Base-by-base conservation (phyloP, 352 stramenopile genomes). In the Halophytophthora batemanensis region DNA sequence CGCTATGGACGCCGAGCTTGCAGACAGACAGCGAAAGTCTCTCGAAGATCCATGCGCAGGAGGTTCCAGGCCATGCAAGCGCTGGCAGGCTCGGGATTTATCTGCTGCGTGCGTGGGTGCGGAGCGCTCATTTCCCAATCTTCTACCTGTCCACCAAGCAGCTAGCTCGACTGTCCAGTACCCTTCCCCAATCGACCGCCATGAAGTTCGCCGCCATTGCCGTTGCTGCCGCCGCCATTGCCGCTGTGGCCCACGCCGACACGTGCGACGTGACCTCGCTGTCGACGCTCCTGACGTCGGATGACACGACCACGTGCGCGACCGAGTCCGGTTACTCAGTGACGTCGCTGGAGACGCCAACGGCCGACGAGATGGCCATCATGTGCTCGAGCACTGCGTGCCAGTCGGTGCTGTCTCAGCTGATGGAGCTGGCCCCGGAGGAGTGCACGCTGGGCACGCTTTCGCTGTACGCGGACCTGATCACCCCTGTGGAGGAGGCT, bases 331-430 rank as follows among this genome's bases (percentile, higher is more conserved):
- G 59, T 21, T 76, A 76, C 52, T 43, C 49, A 10, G 48, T 69
- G 33, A 67, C 55, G 17, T 76, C 66, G 45, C 49, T 72, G 36
- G 18, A 39, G 29, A 50, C 61, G n/a, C 66, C 66, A 5, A 58
- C 61, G n/a, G 52, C 56, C 28, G 42, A 45, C 28, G 25, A 67
- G 53, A 48, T 67, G 47, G 15, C 40, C 21, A 42, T 53, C 44
- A 76, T 76, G 54, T 76, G 66, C 55, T 47, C 55, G 21, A 67
- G 43, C 55, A 47, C 52, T 19, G 49, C 59, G 6, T 76, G 66
- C 46, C 61, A 63, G 43, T 54, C 56, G 37, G 42, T 72, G 45
- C 44, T 76, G 11, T 36, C 37, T 7, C 41, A 64, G 52, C 36
- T 76, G n/a, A n/a, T 60, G 23, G 37, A 35, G 15, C 48, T 72